phyloP scores from a whole-genome alignment of 306 rosid species.

The Vicia sativa region DNA sequence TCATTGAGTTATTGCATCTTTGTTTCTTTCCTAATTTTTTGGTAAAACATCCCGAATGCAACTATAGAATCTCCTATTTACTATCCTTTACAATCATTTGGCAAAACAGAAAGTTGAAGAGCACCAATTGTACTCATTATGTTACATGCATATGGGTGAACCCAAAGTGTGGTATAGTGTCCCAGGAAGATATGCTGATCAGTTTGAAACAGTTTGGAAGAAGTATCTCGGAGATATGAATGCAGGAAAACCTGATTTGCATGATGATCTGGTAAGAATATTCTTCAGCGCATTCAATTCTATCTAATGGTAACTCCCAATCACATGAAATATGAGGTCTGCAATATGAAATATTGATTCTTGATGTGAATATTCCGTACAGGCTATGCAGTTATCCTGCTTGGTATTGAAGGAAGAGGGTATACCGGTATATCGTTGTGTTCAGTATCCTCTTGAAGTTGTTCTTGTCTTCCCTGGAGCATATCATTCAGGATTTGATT shows the following conservation, averaged over 20 bases:
- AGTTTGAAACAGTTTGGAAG: conserved; percentile 56
- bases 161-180: conserved; percentile 79
- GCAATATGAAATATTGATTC: conserved; percentile 21
- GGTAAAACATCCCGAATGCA: conserved; percentile 2
- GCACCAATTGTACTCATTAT: conserved; percentile 69
- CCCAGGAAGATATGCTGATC: conserved; percentile 54
- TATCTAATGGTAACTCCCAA: conserved; percentile 13
- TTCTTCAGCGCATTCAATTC: conserved; percentile 25
- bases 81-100: conserved; percentile 17
- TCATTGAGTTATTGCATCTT: conserved; percentile 26
- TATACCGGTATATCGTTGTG: conserved; percentile 72
- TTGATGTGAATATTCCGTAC: conserved; percentile 44
- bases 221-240: conserved; percentile 43
- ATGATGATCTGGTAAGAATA: conserved; percentile 61
- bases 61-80: conserved; percentile 14
- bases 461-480: conserved; percentile 80
- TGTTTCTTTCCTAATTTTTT: conserved; percentile 24
- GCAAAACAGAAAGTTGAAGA: conserved; percentile 75
- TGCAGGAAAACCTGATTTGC: conserved; percentile 42
- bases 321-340: conserved; percentile 31
- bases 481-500: conserved; percentile 77
- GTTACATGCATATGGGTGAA: conserved; percentile 76
- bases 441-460: conserved; percentile 76
- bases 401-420: conserved; percentile 63
- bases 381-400: conserved; percentile 66